These are phyloP conservation scores for Heimioporus sp. DNA, from an alignment of 768 basidiomycete genomes.

Conservation along the genomic window DNA sequence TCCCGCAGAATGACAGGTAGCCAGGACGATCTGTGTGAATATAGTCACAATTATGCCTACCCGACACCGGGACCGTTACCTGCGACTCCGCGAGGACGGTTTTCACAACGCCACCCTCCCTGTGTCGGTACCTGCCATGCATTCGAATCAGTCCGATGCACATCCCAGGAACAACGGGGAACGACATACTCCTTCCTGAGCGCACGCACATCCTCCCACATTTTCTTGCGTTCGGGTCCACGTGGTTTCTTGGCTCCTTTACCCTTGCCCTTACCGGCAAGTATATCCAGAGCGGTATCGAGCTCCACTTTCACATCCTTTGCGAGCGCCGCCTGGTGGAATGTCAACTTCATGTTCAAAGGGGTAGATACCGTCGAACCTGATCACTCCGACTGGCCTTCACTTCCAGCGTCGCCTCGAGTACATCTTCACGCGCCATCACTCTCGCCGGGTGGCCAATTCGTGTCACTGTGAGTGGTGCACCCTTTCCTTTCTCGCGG, in stretches of 20 bases:
- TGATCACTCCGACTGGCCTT: constrained; percentile 75
- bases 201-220: constrained; percentile 86
- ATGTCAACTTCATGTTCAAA: neutral
- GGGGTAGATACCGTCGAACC: constrained; percentile 28
- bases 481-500: constrained; percentile 43
- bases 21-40: constrained; percentile 65
- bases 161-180: neutral
- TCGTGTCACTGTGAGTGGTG: constrained; percentile 64
- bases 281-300: constrained; percentile 57
- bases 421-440: constrained; percentile 63
- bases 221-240: constrained; percentile 72
- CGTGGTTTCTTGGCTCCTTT: constrained; percentile 69
- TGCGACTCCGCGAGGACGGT: constrained; percentile 79
- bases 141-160: neutral
- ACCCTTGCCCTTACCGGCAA: constrained; percentile 76
- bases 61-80: constrained; percentile 32
- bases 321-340: constrained; percentile 69
- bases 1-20: constrained; percentile 94
- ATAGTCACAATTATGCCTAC: neutral
- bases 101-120: constrained; percentile 82
- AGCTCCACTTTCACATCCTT: constrained; percentile 90
- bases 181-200: constrained; percentile 82
- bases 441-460: constrained; percentile 96
- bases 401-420: constrained; percentile 70
- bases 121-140: constrained; percentile 70